Conservation (phyloP, 2,329 filamentous ascomycete species). For the Fusarium sp. region DNA sequence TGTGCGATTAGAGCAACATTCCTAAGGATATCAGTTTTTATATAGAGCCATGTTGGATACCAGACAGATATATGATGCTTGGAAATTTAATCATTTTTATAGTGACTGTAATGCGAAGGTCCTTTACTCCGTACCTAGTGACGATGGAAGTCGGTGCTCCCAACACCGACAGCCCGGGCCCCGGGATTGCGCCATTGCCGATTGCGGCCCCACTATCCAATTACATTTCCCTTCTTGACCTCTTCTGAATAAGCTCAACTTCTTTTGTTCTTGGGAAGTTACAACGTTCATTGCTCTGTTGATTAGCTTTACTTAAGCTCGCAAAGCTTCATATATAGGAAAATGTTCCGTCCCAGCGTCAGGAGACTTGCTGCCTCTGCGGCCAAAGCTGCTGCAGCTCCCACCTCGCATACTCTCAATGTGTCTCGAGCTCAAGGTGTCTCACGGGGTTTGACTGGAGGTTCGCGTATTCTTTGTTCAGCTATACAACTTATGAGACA, state of each 20-base stretch:
- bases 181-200: slow-evolving; percentile 47
- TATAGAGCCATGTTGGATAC: neutral
- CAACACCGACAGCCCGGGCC: slow-evolving; percentile 40
- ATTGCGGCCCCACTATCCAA: slow-evolving; percentile 44
- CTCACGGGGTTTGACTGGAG: slow-evolving; percentile 82
- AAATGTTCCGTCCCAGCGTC: slow-evolving; percentile 76
- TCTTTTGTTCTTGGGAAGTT: slow-evolving; percentile 7
- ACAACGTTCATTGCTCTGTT: neutral
- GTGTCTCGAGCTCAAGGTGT: slow-evolving; percentile 85
- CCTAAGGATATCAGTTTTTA: slow-evolving; percentile 9
- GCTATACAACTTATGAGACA: neutral
- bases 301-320: slow-evolving; percentile 28
- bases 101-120: neutral
- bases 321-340: neutral
- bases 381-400: slow-evolving; percentile 55
- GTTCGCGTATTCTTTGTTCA: slow-evolving; percentile 59
- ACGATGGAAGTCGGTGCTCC: slow-evolving; percentile 43
- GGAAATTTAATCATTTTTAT: neutral
- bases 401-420: slow-evolving; percentile 71
- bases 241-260: slow-evolving; percentile 12
- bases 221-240: slow-evolving; percentile 26
- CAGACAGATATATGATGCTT: neutral
- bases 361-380: slow-evolving; percentile 73
- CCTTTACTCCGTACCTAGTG: too few species aligned
- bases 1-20: slow-evolving; percentile 63